Evolutionary conservation across 129 eudicot species (phyloP), one percentile per base, ranked within the genome.

Genomic region (Tagetes erecta): DNA sequence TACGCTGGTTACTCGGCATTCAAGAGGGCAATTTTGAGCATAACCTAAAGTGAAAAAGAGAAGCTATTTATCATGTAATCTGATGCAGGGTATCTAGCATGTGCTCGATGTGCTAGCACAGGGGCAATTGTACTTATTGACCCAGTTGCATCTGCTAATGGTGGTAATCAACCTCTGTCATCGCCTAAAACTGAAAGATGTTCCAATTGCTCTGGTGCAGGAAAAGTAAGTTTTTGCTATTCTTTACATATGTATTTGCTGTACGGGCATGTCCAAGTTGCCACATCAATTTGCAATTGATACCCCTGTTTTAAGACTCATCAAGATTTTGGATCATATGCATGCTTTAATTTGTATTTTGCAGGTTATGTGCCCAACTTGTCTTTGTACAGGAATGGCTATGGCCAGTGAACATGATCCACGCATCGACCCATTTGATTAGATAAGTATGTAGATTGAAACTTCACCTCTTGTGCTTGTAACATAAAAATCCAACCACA

Each of bases 361-460:
- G 87, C 83, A 94, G 99, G 99, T 94, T 50, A 94, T 94, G 99
- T 94, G 99, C 80, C 99, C 99, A 47, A 91, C 99, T 46, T 94
- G 99, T 81, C 96, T 95, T 57, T 95, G 99, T 84, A 95, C 99
- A 27, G 97, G 99, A 71, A 95, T 88, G 99, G 99, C 99, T 67
- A 95, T 95, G 97, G 99, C 97, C 57, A 95, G 97, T 74, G 97
- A n/a, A n/a, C n/a, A n/a, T n/a, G n/a, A n/a, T n/a, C n/a, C n/a
- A n/a, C n/a, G n/a, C n/a, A n/a, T n/a, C n/a, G n/a, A n/a, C n/a
- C n/a, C n/a, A n/a, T n/a, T n/a, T n/a, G n/a, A n/a, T n/a, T n/a
- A n/a, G n/a, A n/a, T n/a, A n/a, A n/a, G n/a, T n/a, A n/a, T n/a
- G n/a, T n/a, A n/a, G n/a, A n/a, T n/a, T n/a, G n/a, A n/a, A n/a